Base-by-base conservation (phyloP, 2,329 filamentous ascomycete genomes). In the Alternaria angustiovoidea region DNA sequence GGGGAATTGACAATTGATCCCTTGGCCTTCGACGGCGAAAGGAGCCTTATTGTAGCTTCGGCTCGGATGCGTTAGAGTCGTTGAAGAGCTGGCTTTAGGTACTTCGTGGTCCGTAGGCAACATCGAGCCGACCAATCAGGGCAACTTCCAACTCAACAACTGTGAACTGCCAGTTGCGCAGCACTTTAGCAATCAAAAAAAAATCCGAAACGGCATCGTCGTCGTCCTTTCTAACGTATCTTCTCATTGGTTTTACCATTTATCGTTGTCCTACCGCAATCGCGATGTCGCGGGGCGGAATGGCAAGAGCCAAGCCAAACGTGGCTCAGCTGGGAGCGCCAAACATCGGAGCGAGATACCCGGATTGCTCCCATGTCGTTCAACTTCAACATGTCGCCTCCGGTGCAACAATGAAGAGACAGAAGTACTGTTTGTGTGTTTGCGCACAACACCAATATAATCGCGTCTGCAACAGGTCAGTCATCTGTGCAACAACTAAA, bases 251-350 rank as follows among this genome's bases (percentile, higher is more conserved):
- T 30, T 30, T 30, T 0, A 30, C 8, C 28, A 11, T 11, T 30
- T 5, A 1, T 30, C 28, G 9, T 11, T 11, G 28, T 30, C 28
- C 9, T 11, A 11, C 28, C 32, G 32, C 32, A 5, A 28, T 34
- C 41, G 43, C 56, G 54, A 75, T 75, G 71, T 65, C 59, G 54
- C 61, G 46, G 22, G 57, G 69, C 58, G 71, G 48, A 74, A 75
- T 62, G 63, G 57, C 43, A 74, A 74, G 62, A 59, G 47, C 62
- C 74, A 74, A 63, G 52, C 53, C 64, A 71, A 72, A 54, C 57
- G 47, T 26, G 59, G 58, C 56, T 63, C 66, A 32, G 65, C 63
- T 26, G 68, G 66, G 61, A 61, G 51, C 59, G 64, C 66, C 49
- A 51, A 51, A 51, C 49, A 38, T 20, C 34, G 12, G 22, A 24